Base-by-base conservation (phyloP, 2,329 filamentous ascomycete genomes). In the Lecanicillium sp. region DNA sequence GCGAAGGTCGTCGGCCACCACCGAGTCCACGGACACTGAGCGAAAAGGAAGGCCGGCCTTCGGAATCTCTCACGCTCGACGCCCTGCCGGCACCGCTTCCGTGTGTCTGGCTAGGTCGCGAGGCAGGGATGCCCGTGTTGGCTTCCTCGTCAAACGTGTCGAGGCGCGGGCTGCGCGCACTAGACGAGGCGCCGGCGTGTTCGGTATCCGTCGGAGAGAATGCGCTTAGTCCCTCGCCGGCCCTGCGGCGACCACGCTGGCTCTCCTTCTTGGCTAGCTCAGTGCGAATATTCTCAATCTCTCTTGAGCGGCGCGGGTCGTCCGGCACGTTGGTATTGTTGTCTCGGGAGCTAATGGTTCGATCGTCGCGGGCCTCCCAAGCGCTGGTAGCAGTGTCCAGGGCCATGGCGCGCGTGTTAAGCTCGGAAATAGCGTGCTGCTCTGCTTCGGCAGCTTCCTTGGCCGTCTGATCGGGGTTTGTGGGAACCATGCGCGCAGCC, bases 401-500 rank as follows among this genome's bases (percentile, higher is more conserved):
- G 9, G 52, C 49, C n/a, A 54, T 41, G 12, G 57, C 51, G 13
- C 63, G 50, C 1, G 58, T 51, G 51, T 67, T 74, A 38, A 77
- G 51, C 3, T 62, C 62, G 2, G 65, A 57, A 22, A 62, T 61
- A 17, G 72, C 71, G 16, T 60, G 53, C 44, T 61, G 53, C 53
- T 76, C 71, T 6, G 51, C 51, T 14, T 56, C 55, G 12, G 53
- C 48, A 12, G 45, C 48, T 33, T 55, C 50, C 13, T 51, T 50
- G 3, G 50, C 50, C 6, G 50, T 45, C 39, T 56, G 46, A 18
- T 47, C 55, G 12, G 51, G 50, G 8, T 55, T 41, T 7, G 52
- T 46, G 3, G 84, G 82, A 5, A 84, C 65, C 51, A 94, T 61
- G 25, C 86, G 79, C 38, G 65, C 68, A 4, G 69, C 75, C 44